phyloP scores from a whole-genome alignment of 371 early-diverging fungal species.

The Haplosporangium sp. region DNA sequence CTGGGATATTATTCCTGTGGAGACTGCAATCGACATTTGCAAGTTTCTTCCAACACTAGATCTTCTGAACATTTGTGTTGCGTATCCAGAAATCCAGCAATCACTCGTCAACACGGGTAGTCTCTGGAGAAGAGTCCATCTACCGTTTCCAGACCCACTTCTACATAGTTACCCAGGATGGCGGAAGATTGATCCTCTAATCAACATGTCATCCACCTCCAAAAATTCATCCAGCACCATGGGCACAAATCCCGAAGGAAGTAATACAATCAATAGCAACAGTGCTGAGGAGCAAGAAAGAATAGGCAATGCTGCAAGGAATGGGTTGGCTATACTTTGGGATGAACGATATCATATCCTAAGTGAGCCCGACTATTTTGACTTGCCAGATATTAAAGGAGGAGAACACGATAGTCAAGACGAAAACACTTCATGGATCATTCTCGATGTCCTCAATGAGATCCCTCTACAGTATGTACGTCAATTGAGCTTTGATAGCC shows the following conservation, averaged over 20 bases:
- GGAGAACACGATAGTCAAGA: slow-evolving; percentile 6
- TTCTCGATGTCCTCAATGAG: slow-evolving; percentile 26
- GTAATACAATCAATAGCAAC: neutral
- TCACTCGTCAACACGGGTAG: slow-evolving; percentile 4
- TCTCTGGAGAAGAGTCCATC: slow-evolving; percentile 25
- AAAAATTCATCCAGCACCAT: neutral
- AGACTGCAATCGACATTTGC: slow-evolving; percentile 19
- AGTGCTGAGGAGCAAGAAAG: neutral
- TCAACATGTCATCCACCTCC: neutral
- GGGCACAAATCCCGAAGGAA: neutral
- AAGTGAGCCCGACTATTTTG: slow-evolving; percentile 13
- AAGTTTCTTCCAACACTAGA: slow-evolving; percentile 20
- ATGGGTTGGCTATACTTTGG: neutral
- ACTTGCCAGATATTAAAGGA: slow-evolving; percentile 11
- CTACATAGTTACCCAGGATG: slow-evolving; percentile 31
- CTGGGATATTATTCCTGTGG: slow-evolving; percentile 28
- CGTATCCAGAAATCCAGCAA: slow-evolving; percentile 16
- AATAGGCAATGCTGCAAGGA: neutral
- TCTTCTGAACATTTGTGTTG: slow-evolving; percentile 27
- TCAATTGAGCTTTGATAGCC: slow-evolving; percentile 25
- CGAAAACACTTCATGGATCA: slow-evolving; percentile 26
- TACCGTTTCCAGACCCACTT: slow-evolving; percentile 38
- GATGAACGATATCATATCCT: slow-evolving; percentile 21
- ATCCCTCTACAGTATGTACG: slow-evolving; percentile 21
- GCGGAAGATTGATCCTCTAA: neutral